A percentile compares a stretch with the other conserved stretches of the same genome.
Evolutionary conservation across 2,329 filamentous ascomycete genomes (phyloP).

Genomic region (Aureobasidium sp.): DNA sequence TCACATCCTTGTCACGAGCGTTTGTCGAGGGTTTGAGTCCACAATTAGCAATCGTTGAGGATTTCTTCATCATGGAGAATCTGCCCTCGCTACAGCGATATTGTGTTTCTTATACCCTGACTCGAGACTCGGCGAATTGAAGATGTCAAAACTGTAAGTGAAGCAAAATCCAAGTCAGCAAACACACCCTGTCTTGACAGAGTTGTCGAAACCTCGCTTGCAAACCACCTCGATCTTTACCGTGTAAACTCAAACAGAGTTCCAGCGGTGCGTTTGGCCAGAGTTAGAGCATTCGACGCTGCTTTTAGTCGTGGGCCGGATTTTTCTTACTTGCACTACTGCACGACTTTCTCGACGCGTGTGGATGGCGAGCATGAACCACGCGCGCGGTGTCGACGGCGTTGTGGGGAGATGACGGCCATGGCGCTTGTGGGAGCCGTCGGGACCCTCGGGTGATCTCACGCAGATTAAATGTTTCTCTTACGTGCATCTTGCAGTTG

Average conservation of each 20-base stretch:
- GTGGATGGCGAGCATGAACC: neutral
- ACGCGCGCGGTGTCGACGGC: neutral
- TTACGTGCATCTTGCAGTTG: conserved; percentile 7
- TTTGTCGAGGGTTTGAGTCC: no score
- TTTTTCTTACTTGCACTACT: neutral
- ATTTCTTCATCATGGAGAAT: no score
- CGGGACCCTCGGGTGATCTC: neutral
- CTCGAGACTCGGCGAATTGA: no score
- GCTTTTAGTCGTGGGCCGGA: neutral
- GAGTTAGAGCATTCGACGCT: neutral
- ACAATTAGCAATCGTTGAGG: no score
- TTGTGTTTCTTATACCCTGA: no score
- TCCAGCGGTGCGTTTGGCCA: neutral
- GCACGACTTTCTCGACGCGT: neutral
- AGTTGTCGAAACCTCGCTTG: neutral
- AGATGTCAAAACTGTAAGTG: no score
- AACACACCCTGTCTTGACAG: neutral
- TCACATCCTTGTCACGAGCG: no score
- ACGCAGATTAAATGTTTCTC: conserved; percentile 2
- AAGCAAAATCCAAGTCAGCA: no score
- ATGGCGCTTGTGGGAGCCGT: neutral
- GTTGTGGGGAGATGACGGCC: neutral
- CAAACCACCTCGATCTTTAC: neutral
- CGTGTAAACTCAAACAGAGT: neutral
- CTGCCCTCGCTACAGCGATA: no score